Evolutionary conservation across 2,329 filamentous ascomycete species (phyloP).

Genomic region (Cryphonectria carpinicola): DNA sequence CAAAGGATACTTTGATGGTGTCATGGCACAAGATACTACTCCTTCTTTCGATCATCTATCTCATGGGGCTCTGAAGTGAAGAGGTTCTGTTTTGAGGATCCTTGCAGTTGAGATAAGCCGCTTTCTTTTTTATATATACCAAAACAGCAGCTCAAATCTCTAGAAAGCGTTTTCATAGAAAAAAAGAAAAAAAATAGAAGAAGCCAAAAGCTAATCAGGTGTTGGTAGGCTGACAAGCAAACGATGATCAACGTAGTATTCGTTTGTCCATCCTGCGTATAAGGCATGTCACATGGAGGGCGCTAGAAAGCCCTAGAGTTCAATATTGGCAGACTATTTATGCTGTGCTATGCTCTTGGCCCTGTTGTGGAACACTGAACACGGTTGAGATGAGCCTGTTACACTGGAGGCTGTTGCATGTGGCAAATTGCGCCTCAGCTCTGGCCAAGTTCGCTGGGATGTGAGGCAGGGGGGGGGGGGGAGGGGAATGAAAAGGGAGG

Average conservation of each 20-base stretch:
- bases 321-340: background rate
- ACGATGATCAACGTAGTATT: background rate
- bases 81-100: too few species aligned
- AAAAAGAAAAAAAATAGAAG: background rate
- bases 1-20: background rate
- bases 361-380: background rate
- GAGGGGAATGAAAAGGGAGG: too few species aligned
- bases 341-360: background rate
- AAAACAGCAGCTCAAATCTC: too few species aligned
- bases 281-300: background rate
- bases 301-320: background rate
- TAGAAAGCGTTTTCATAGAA: background rate
- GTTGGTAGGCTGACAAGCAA: too few species aligned
- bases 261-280: background rate
- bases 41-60: background rate
- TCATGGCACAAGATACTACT: background rate
- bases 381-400: background rate
- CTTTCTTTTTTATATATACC: too few species aligned
- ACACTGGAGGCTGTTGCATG: background rate
- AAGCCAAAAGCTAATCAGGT: background rate
- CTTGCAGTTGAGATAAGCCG: too few species aligned
- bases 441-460: background rate
- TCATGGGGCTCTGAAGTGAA: background rate
- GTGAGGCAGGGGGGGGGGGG: background rate
- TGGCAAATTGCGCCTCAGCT: constrained; percentile 1